phyloP scores from a whole-genome alignment of 768 basidiomycete genomes.

The Polyporus arcularius region DNA sequence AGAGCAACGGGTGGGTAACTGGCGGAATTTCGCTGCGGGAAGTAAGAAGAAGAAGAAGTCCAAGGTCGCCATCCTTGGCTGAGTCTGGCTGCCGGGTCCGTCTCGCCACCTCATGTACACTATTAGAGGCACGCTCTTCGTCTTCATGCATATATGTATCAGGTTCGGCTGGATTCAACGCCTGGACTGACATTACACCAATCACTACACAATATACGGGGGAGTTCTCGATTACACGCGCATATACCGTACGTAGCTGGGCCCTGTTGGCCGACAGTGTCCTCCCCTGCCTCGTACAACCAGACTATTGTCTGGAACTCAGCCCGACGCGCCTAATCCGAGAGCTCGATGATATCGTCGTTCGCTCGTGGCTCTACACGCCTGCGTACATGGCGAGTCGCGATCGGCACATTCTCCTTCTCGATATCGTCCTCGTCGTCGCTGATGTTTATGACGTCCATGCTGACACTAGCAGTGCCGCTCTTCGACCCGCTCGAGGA shows the following conservation, averaged over 20 bases:
- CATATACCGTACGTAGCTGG: not conserved
- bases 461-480: not conserved
- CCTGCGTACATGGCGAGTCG: slow-evolving; percentile 51
- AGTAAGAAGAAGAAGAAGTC: slow-evolving; percentile 85
- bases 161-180: not conserved
- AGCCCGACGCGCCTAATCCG: slow-evolving; percentile 33
- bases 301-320: not conserved
- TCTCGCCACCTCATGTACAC: not conserved
- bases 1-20: slow-evolving; percentile 82
- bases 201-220: not conserved
- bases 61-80: slow-evolving; percentile 45
- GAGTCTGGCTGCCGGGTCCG: not conserved
- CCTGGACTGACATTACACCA: not conserved
- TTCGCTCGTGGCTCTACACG: slow-evolving; percentile 29
- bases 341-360: slow-evolving; percentile 61
- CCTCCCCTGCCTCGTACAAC: not conserved
- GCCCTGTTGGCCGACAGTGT: not conserved
- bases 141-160: not conserved
- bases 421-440: slow-evolving; percentile 52
- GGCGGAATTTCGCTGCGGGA: slow-evolving; percentile 70
- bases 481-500: slow-evolving; percentile 10
- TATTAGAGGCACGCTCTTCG: not conserved
- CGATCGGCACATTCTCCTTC: slow-evolving; percentile 62
- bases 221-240: not conserved
- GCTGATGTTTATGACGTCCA: slow-evolving; percentile 41